These are phyloP conservation scores for Poteriospumella lacustris DNA, from an alignment of 108 stramenopile genomes.

Conservation along the genomic window DNA sequence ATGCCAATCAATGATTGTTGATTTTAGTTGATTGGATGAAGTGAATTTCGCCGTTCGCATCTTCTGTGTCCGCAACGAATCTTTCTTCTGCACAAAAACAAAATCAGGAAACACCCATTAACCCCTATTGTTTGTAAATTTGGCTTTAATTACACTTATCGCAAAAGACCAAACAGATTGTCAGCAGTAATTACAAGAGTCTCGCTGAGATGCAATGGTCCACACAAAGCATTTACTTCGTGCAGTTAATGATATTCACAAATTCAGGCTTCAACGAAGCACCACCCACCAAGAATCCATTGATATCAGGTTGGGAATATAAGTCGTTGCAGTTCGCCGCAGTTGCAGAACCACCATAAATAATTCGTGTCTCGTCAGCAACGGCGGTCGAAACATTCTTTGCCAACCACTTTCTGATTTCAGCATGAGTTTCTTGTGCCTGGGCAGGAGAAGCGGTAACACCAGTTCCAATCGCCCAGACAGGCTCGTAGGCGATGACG, in stretches of 20 bases:
- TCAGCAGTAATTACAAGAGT: no score
- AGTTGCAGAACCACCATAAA: constrained; percentile 70
- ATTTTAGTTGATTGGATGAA: no score
- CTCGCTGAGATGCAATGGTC: no score
- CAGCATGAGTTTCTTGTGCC: constrained; percentile 94
- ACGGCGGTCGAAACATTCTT: constrained; percentile 51
- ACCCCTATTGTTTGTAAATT: no score
- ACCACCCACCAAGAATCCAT: constrained; percentile 91
- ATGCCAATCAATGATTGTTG: no score
- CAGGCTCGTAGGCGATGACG: constrained; percentile 91
- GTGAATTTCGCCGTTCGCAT: no score
- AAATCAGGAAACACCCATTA: no score
- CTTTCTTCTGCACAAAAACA: no score
- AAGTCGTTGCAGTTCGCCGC: constrained; percentile 68
- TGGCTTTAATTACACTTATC: no score
- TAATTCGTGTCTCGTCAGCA: constrained; percentile 56
- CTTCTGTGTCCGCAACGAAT: no score
- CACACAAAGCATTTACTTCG: not conserved
- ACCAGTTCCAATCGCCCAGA: constrained; percentile 97
- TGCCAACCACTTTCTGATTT: constrained; percentile 81
- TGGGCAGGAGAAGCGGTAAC: constrained; percentile 97
- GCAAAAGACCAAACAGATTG: no score
- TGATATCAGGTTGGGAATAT: constrained; percentile 77
- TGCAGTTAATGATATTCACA: constrained; percentile 74
- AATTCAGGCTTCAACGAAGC: constrained; percentile 94